Evolutionary conservation across 1,284 basidiomycete genomes (phyloP), one percentile per base, ranked within the genome.

Genomic region (Xerocomus amazonicus): DNA sequence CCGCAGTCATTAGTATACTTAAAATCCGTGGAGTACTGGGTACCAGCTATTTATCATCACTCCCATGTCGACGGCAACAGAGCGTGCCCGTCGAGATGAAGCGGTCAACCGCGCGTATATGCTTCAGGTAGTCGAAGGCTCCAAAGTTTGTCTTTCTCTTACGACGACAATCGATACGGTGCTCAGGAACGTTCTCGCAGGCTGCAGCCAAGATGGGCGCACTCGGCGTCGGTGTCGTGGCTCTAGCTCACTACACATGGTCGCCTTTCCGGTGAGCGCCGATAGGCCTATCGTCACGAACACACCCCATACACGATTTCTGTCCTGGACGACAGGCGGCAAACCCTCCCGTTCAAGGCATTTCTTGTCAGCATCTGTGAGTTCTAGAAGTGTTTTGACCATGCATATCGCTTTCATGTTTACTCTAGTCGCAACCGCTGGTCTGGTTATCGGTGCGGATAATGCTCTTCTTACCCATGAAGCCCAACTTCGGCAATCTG

Each of bases 301-400:
- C 43, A 36, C 33, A 32, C 19, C 41, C 12, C 35, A 37, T 38
- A 35, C 19, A 33, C 31, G 31, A 32, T 45, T 42, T 17, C 37
- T 42, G 36, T 26, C 33, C 34, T 9, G 33, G 14, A 29, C 12
- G 43, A 45, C 56, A 90, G 89, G 55, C 79, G 83, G 43, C 90
- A 92, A 67, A 88, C 89, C 1, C 74, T 90, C 35, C 81, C 85
- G 2, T 81, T 92, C 73, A 94, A 94, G 68, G 82, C 77, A 1
- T 92, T 90, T 66, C 67, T 89, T 17, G 74, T 87, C 7, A 78
- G 81, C 14, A 71, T 71, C 56, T 80, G 77, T 84, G 69, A 68
- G 71, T 66, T n/a, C 33, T 38, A 23, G 38, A 19, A 33, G 16
- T 16, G 38, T 34, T 17, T n/a, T 13, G 8, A 9, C 7, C 12